Conservation (phyloP, 495 filamentous ascomycete species). For the Chaetomium cochliodes region DNA sequence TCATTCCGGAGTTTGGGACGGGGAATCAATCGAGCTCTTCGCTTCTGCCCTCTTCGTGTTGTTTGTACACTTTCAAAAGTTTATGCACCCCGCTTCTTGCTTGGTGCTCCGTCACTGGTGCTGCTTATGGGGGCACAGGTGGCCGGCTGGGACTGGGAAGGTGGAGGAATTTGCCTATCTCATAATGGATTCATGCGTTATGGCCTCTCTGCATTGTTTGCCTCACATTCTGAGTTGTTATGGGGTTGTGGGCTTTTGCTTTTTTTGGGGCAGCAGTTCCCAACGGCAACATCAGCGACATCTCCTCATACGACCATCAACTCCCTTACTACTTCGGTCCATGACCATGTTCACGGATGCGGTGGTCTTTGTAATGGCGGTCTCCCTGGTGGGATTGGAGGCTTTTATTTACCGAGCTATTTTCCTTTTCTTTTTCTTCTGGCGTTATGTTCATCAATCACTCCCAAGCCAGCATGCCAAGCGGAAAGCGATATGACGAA, state of each 20-base stretch:
- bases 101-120: neutral
- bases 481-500: neutral
- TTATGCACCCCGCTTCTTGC: neutral
- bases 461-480: too few relatives aligned
- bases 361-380: neutral
- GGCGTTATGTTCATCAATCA: neutral
- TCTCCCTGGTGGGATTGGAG: neutral
- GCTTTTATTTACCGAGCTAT: neutral
- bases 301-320: neutral
- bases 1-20: constrained; percentile 14
- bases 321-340: neutral
- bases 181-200: constrained; percentile 10
- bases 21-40: constrained; percentile 8
- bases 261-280: neutral
- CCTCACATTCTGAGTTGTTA: neutral
- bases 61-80: constrained; percentile 14
- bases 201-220: neutral
- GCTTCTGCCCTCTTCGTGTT: constrained; percentile 13
- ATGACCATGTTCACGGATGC: too few relatives aligned
- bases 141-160: constrained; percentile 1
- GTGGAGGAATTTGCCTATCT: neutral
- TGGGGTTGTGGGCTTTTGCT: neutral
- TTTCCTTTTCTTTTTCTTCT: neutral
- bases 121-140: neutral
- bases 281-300: neutral